Evolutionary conservation across 2,329 filamentous ascomycete species (phyloP).

Genomic region (Xylariomycetidae sp.): DNA sequence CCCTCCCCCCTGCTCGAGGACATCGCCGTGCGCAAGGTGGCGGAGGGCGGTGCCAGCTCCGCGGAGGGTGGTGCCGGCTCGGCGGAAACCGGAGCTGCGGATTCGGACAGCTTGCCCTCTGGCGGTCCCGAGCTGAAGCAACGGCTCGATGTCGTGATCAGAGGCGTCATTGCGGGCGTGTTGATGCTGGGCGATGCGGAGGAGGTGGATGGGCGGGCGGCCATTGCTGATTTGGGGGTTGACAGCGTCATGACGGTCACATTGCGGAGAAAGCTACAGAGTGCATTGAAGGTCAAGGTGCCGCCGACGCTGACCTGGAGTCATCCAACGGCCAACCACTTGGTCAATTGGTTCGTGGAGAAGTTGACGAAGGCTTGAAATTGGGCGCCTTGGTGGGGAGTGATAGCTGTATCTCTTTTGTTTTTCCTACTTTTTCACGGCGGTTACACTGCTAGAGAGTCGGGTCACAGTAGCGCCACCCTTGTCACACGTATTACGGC

Average conservation of each 20-base stretch:
- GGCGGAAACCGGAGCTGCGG: constrained; percentile 1
- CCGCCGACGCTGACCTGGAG: constrained; percentile 35
- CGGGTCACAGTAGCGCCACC: no score
- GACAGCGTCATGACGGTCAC: constrained; percentile 34
- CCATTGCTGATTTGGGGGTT: constrained; percentile 32
- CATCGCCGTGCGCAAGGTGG: constrained; percentile 15
- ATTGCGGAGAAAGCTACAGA: constrained; percentile 29
- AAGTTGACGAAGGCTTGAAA: constrained; percentile 11
- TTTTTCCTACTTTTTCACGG: no score
- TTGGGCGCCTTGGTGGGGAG: no score
- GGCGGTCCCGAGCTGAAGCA: constrained; percentile 22
- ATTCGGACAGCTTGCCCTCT: constrained; percentile 5
- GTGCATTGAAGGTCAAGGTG: constrained; percentile 26
- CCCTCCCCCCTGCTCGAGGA: constrained; percentile 23
- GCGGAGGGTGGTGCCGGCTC: not conserved
- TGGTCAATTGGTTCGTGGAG: constrained; percentile 30
- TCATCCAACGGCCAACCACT: constrained; percentile 31
- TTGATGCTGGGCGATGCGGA: constrained; percentile 24
- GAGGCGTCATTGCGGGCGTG: constrained; percentile 26
- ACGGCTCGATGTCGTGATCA: constrained; percentile 26
- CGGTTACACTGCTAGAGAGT: no score
- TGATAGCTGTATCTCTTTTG: no score
- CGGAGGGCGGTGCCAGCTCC: not conserved
- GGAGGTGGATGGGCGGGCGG: constrained; percentile 28
- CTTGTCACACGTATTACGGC: no score